Conservation (phyloP, 2,329 filamentous ascomycete species). For the Trichophyton benhamiae region DNA sequence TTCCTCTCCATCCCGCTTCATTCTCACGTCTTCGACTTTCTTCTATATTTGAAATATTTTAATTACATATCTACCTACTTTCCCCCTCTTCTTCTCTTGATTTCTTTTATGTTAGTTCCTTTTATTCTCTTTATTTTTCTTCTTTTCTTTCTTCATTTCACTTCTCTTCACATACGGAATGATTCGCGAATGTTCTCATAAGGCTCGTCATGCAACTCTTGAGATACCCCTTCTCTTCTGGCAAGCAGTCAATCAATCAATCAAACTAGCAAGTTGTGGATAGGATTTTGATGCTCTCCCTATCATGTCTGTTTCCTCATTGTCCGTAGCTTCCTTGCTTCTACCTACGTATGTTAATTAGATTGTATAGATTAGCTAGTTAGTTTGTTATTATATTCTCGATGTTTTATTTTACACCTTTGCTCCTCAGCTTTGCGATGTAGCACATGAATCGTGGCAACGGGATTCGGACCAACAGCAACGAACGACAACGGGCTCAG, state of each 20-base stretch:
- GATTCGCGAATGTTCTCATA: slow-evolving; percentile 2
- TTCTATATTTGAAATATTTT: background rate
- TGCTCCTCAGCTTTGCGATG: background rate
- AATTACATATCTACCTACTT: slow-evolving; percentile 1
- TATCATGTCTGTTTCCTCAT: too few species aligned
- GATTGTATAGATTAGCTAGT: background rate
- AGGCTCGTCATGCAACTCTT: slow-evolving; percentile 1
- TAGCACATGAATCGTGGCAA: background rate
- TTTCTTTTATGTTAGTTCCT: background rate
- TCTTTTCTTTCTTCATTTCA: background rate
- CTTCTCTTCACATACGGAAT: background rate
- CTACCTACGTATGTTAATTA: background rate
- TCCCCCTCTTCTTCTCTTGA: background rate
- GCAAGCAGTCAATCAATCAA: background rate
- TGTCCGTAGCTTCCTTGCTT: background rate
- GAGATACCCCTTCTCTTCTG: background rate
- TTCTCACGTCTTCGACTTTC: too few species aligned
- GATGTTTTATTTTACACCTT: background rate
- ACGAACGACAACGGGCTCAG: background rate
- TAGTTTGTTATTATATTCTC: background rate
- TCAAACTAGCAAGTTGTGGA: background rate
- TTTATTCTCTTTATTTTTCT: background rate
- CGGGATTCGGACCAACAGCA: background rate
- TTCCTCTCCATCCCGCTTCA: background rate
- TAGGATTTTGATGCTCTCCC: background rate